Evolutionary conservation across 2,329 filamentous ascomycete genomes (phyloP).

Genomic region (Alternaria conjuncta): DNA sequence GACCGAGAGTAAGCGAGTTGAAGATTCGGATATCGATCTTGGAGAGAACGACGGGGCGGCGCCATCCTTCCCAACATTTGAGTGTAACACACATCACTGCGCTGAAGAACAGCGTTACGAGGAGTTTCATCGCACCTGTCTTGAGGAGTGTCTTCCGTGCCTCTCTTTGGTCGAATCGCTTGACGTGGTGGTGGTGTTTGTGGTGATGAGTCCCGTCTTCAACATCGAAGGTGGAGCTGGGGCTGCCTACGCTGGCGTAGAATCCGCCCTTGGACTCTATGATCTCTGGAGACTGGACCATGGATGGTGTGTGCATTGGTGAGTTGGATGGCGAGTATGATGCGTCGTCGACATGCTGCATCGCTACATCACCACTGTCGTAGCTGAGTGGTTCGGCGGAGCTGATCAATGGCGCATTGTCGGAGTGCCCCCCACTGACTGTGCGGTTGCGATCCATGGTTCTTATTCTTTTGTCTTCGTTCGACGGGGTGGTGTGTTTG

Average conservation of each 20-base stretch:
- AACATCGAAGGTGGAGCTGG: constrained; percentile 20
- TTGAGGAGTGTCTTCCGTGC: constrained; percentile 37
- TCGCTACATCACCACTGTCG: constrained; percentile 29
- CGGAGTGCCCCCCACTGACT: constrained; percentile 5
- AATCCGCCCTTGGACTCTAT: constrained; percentile 23
- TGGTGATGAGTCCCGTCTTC: constrained; percentile 28
- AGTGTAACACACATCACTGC: constrained; percentile 35
- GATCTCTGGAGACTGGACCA: constrained; percentile 19
- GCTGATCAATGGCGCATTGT: constrained; percentile 16
- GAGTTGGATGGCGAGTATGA: constrained; percentile 18
- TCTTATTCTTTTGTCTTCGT: neutral
- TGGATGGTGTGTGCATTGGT: constrained; percentile 6
- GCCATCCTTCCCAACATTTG: constrained; percentile 41
- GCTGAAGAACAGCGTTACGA: constrained; percentile 41
- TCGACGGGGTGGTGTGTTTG: neutral
- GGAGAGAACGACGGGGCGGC: constrained; percentile 27
- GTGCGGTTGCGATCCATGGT: constrained; percentile 15
- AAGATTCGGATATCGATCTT: constrained; percentile 39
- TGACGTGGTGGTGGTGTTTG: constrained; percentile 20
- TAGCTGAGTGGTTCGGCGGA: constrained; percentile 21
- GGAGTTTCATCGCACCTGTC: constrained; percentile 32
- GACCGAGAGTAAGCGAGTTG: constrained; percentile 42
- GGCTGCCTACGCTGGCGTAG: constrained; percentile 22
- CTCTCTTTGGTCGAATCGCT: constrained; percentile 42
- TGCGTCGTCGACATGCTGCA: constrained; percentile 26